Percentiles rank a stretch among this genome's conserved stretches.
Conservation (phyloP, 2,329 filamentous ascomycete genomes). For the Chaetothyriales sp. region DNA sequence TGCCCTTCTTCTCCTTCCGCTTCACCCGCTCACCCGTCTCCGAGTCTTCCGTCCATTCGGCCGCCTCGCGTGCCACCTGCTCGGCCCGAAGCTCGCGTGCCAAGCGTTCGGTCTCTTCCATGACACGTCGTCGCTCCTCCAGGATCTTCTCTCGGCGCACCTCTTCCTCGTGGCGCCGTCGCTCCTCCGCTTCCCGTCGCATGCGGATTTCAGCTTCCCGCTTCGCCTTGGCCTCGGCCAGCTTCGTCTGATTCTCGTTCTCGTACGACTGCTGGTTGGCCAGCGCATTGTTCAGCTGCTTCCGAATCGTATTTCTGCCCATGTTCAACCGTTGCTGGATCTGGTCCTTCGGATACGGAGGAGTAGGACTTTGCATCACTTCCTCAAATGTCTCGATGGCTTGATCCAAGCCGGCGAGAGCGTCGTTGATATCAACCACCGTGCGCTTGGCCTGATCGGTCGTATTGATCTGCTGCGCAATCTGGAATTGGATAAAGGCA, state of each 20-base stretch:
- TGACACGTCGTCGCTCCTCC: conserved; percentile 72
- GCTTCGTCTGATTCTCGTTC: conserved; percentile 77
- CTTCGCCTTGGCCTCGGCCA: conserved; percentile 63
- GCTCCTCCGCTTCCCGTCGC: conserved; percentile 62
- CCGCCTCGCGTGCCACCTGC: conserved; percentile 53
- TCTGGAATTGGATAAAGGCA: conserved; percentile 90
- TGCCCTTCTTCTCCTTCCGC: conserved; percentile 50
- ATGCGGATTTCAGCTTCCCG: conserved; percentile 67
- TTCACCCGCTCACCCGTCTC: conserved; percentile 73
- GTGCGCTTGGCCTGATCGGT: conserved; percentile 65
- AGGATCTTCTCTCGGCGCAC: conserved; percentile 68
- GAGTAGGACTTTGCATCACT: conserved; percentile 47
- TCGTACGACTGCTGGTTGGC: conserved; percentile 83
- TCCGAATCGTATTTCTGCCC: conserved; percentile 87
- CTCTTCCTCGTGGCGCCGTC: conserved; percentile 53
- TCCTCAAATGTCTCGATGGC: conserved; percentile 59
- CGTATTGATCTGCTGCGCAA: conserved; percentile 65
- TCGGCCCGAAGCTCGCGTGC: conserved; percentile 60
- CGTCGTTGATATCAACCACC: conserved; percentile 65
- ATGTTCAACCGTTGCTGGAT: conserved; percentile 94
- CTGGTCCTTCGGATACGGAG: conserved; percentile 81
- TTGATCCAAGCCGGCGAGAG: conserved; percentile 65
- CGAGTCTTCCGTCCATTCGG: conserved; percentile 66
- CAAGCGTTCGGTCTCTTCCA: conserved; percentile 58
- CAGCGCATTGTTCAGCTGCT: conserved; percentile 75